Base-by-base conservation (phyloP, 116 monocot genomes). In the Phalaenopsis hybrid region DNA sequence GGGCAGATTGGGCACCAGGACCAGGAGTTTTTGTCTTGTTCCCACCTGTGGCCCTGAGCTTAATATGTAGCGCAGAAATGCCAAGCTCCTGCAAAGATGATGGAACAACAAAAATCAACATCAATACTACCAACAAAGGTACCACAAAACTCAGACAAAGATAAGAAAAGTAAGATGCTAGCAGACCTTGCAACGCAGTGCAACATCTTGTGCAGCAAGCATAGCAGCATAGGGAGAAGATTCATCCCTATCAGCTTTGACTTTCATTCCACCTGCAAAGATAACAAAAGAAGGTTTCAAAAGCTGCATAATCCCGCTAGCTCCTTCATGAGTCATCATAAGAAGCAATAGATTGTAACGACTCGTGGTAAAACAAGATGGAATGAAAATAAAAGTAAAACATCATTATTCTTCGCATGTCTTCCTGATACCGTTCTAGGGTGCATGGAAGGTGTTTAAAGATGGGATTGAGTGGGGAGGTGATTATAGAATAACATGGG, bases 161-260 rank as follows among this genome's bases (percentile, higher is more conserved):
- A 63, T 5, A 21, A 9, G 21, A 51, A 28, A 51, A 8, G 4
- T 50, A 13, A 77, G 18, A 8, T 9, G 1, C 23, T 25, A 13
- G 28, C 70, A 74, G 37, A 85, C 84, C 88, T 88, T 87, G 87
- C 87, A 87, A 75, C 84, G 74, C 68, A 80, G 84, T 34, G 87
- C 81, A 84, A 87, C 87, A 82, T 87, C 87, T 77, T 87, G 87
- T 31, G 87, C 84, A 8, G 87, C 87, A 84, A 87, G 84, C 87
- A 87, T 87, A 45, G 87, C 87, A 58, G 87, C 87, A 82, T 87
- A 87, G 41, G 86, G 86, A 58, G 86, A 86, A 8, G 86, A 86
- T 23, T 86, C 86, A 83, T 86, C 86, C 80, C 86, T 68, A 52
- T 86, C 86, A 78, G 86, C 86, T 78, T 86, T 86, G 4, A 86